Evolutionary conservation across 2,329 filamentous ascomycete genomes (phyloP).

Genomic region (Penicillium sp.): DNA sequence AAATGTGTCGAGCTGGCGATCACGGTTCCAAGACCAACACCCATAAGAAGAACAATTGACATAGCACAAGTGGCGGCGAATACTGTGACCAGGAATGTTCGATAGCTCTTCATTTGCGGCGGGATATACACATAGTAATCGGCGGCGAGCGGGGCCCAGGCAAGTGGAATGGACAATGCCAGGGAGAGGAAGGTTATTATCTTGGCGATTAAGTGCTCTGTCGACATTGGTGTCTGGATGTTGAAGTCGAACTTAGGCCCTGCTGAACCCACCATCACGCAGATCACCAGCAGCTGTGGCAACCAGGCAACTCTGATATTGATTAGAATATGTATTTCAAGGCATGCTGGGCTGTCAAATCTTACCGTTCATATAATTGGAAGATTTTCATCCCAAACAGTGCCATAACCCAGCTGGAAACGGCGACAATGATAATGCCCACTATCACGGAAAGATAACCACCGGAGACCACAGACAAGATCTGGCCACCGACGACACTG

Average conservation of each 20-base stretch:
- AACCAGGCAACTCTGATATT: constrained; percentile 39
- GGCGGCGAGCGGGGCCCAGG: constrained; percentile 38
- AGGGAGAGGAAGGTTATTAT: constrained; percentile 41
- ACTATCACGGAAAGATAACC: constrained; percentile 41
- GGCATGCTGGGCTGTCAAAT: background rate
- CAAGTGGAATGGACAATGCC: constrained; percentile 36
- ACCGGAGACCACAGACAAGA: constrained; percentile 44
- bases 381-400: constrained; percentile 45
- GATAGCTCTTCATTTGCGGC: constrained; percentile 36
- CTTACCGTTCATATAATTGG: constrained; percentile 46
- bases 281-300: constrained; percentile 44
- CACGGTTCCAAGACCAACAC: constrained; percentile 45
- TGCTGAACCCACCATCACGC: constrained; percentile 43
- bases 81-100: constrained; percentile 42
- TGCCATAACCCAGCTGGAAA: constrained; percentile 38
- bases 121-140: constrained; percentile 50
- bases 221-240: constrained; percentile 28
- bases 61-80: constrained; percentile 37
- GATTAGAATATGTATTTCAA: background rate
- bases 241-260: constrained; percentile 40
- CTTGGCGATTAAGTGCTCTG: constrained; percentile 35
- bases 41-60: constrained; percentile 40
- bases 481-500: constrained; percentile 45
- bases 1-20: constrained; percentile 32
- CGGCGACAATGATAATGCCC: constrained; percentile 41